Conservation (phyloP, 768 basidiomycete genomes). For the Podaxis sp. region DNA sequence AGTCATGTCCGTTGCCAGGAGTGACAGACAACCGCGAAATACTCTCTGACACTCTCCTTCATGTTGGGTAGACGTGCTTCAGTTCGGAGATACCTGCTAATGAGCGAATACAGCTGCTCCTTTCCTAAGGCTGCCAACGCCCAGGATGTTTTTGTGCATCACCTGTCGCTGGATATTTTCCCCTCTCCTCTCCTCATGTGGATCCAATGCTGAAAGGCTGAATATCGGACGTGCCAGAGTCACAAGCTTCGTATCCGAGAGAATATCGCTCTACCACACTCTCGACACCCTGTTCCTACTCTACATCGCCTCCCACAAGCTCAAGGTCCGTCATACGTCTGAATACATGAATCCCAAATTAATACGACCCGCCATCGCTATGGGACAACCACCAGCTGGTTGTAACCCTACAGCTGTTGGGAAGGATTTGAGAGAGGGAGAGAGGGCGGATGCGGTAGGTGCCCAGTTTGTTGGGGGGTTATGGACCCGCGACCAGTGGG, state of each 20-base stretch:
- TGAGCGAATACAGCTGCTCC: too few relatives aligned
- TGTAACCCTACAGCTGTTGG: not conserved
- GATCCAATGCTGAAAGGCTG: not conserved
- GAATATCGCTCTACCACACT: slow-evolving; percentile 88
- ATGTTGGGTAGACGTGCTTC: too few relatives aligned
- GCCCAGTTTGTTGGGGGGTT: slow-evolving; percentile 71
- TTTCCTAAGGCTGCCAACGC: too few relatives aligned
- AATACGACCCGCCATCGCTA: slow-evolving; percentile 61
- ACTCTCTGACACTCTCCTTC: too few relatives aligned
- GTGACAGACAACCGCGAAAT: too few relatives aligned
- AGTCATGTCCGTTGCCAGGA: too few relatives aligned
- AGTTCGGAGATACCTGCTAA: too few relatives aligned
- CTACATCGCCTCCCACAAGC: slow-evolving; percentile 91
- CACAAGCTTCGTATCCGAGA: slow-evolving; percentile 23
- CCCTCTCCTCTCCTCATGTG: too few relatives aligned
- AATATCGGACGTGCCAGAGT: not conserved
- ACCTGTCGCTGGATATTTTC: too few relatives aligned
- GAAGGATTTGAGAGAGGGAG: not conserved
- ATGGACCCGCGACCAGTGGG: slow-evolving; percentile 70
- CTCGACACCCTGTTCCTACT: slow-evolving; percentile 83
- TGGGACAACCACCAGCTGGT: slow-evolving; percentile 38
- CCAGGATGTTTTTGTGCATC: too few relatives aligned
- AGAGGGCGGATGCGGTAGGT: slow-evolving; percentile 34
- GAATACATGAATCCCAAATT: slow-evolving; percentile 79
- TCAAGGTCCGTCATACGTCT: slow-evolving; percentile 83